Conservation (phyloP, 768 basidiomycete genomes). For the Pulveroboletus frians region DNA sequence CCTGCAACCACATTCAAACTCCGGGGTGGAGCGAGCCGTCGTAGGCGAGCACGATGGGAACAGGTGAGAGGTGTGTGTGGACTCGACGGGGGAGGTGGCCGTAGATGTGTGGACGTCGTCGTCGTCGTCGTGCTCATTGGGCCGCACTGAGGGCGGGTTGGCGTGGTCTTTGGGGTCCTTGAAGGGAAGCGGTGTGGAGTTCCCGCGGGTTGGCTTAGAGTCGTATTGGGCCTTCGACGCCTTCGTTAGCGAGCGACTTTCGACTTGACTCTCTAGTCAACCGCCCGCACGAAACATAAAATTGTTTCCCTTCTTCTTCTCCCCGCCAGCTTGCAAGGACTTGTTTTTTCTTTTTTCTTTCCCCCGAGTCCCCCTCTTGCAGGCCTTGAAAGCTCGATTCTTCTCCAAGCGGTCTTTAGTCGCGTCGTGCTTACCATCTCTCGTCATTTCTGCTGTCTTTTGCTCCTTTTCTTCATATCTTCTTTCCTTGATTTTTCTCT, state of each 20-base stretch:
- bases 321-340: constrained; percentile 25
- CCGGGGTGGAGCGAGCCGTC: constrained; percentile 16
- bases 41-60: neutral
- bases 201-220: constrained; percentile 27
- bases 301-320: constrained; percentile 22
- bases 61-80: neutral
- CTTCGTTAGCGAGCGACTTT: constrained; percentile 28
- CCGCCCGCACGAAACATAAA: constrained; percentile 27
- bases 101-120: neutral
- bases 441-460: constrained; percentile 33
- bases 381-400: constrained; percentile 13
- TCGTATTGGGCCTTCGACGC: constrained; percentile 26
- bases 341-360: constrained; percentile 12
- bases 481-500: constrained; percentile 29
- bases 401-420: constrained; percentile 24
- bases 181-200: constrained; percentile 22
- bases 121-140: constrained; percentile 1
- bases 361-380: constrained; percentile 17
- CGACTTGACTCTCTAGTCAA: constrained; percentile 26
- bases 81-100: neutral
- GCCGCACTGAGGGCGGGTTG: neutral
- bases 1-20: constrained; percentile 29
- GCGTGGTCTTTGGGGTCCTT: constrained; percentile 22
- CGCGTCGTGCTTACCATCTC: constrained; percentile 34
- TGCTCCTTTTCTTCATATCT: constrained; percentile 20